phyloP scores from a whole-genome alignment of 805 yeast species.

The Jamesozyma spencerorum region DNA sequence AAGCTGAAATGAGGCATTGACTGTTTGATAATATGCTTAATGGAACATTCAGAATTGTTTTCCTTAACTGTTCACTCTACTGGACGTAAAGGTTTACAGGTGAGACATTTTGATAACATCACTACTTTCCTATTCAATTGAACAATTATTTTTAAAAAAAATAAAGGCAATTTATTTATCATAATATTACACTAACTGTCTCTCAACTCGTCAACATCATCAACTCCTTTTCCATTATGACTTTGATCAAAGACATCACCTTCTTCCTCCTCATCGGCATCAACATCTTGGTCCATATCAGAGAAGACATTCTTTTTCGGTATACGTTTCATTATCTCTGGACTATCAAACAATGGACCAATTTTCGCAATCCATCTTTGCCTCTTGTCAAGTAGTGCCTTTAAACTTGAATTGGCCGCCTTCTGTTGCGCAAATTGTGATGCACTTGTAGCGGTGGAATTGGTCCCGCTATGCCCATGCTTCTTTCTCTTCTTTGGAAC shows the following conservation, averaged over 20 bases:
- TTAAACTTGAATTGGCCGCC: constrained; percentile 68
- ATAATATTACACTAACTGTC: too few relatives aligned
- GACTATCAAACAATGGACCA: constrained; percentile 70
- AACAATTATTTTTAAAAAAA: too few relatives aligned
- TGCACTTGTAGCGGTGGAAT: constrained; percentile 21
- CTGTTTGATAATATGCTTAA: too few relatives aligned
- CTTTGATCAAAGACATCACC: constrained; percentile 26
- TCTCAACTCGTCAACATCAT: constrained; percentile 4
- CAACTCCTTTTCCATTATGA: constrained; percentile 24
- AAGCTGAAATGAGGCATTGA: too few relatives aligned
- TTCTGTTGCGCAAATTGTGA: constrained; percentile 45
- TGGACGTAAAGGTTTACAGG: too few relatives aligned
- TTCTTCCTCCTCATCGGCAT: constrained; percentile 28
- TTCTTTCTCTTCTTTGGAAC: constrained; percentile 48
- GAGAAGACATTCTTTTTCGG: constrained; percentile 55
- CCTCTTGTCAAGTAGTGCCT: constrained; percentile 76
- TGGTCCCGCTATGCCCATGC: constrained; percentile 10
- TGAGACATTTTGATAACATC: too few relatives aligned
- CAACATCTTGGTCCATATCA: constrained; percentile 32
- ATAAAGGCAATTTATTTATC: too few relatives aligned
- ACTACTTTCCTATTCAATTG: too few relatives aligned
- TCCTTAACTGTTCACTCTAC: too few relatives aligned
- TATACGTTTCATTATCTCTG: constrained; percentile 63
- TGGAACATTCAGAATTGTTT: too few relatives aligned
- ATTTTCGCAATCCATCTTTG: constrained; percentile 80